phyloP scores from a whole-genome alignment of 169 alveolate genomes.

The Plasmodium inui region DNA sequence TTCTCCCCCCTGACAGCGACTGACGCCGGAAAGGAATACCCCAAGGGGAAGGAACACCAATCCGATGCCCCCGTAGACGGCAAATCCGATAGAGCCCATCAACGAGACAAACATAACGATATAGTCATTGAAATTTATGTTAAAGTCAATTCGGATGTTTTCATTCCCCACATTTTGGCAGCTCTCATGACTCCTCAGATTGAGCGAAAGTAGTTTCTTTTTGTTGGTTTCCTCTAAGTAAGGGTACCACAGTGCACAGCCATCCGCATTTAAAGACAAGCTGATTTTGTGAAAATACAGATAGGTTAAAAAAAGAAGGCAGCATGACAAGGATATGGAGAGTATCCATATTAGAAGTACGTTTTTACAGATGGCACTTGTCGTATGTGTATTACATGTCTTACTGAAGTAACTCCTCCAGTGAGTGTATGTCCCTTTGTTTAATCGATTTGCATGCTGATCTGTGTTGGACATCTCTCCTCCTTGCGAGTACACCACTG shows the following conservation, averaged over 20 bases:
- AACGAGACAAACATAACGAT: slow-evolving; percentile 13
- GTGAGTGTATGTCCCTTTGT: background rate
- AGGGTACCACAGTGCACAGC: slow-evolving; percentile 30
- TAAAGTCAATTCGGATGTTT: slow-evolving; percentile 2
- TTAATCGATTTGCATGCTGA: background rate
- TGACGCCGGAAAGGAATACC: background rate
- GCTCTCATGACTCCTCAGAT: slow-evolving; percentile 11
- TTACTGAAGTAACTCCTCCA: slow-evolving; percentile 11
- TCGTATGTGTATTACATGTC: background rate
- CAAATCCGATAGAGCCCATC: slow-evolving; percentile 14
- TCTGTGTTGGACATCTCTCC: background rate
- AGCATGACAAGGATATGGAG: background rate
- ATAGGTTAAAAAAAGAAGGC: slow-evolving; percentile 21
- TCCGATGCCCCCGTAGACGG: slow-evolving; percentile 51
- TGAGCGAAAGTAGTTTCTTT: slow-evolving; percentile 2
- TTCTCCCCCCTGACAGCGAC: background rate
- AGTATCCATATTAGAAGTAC: background rate
- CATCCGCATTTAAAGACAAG: slow-evolving; percentile 39
- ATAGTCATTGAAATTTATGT: slow-evolving; percentile 15
- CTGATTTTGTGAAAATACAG: slow-evolving; percentile 2
- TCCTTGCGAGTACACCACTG: slow-evolving; percentile 5
- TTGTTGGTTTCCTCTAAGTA: slow-evolving; percentile 12
- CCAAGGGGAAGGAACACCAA: slow-evolving; percentile 29
- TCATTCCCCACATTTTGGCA: slow-evolving; percentile 19
- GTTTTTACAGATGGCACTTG: background rate